Conservation (phyloP, 2,329 filamentous ascomycete genomes). For the Fusarium sp. region DNA sequence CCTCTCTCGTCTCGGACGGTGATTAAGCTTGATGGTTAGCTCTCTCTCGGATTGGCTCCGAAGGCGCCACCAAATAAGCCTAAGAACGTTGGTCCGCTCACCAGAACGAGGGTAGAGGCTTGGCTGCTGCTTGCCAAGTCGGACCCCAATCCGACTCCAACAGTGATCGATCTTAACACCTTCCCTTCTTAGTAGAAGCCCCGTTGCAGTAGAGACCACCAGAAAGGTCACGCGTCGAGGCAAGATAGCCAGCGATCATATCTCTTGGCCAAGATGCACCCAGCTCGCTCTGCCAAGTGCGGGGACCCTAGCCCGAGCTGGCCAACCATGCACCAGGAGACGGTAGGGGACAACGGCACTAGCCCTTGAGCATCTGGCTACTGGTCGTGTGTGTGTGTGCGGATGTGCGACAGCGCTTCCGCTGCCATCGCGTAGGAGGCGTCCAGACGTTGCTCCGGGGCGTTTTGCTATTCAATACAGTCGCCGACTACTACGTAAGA, state of each 20-base stretch:
- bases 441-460: not conserved
- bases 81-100: not conserved
- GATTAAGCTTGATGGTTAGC: conserved; percentile 37
- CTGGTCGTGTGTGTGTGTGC: not conserved
- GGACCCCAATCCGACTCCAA: conserved; percentile 3
- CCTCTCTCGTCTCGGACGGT: not conserved
- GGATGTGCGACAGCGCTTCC: not conserved
- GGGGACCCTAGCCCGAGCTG: conserved; percentile 18
- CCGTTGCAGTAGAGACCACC: conserved; percentile 14
- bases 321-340: not conserved
- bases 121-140: conserved; percentile 24
- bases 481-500: conserved; percentile 1
- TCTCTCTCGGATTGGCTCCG: conserved; percentile 1
- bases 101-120: not conserved
- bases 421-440: conserved; percentile 2
- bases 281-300: conserved; percentile 28
- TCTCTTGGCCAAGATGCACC: not conserved
- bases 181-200: conserved; percentile 38
- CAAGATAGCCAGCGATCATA: conserved; percentile 32
- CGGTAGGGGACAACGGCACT: not conserved
- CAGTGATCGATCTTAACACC: conserved; percentile 35
- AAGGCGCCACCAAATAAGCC: conserved; percentile 16
- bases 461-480: not conserved
- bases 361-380: not conserved
- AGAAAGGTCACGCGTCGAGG: conserved; percentile 32